Base-by-base conservation (phyloP, 1,139 yeast genomes). In the Geotrichum candidum region DNA sequence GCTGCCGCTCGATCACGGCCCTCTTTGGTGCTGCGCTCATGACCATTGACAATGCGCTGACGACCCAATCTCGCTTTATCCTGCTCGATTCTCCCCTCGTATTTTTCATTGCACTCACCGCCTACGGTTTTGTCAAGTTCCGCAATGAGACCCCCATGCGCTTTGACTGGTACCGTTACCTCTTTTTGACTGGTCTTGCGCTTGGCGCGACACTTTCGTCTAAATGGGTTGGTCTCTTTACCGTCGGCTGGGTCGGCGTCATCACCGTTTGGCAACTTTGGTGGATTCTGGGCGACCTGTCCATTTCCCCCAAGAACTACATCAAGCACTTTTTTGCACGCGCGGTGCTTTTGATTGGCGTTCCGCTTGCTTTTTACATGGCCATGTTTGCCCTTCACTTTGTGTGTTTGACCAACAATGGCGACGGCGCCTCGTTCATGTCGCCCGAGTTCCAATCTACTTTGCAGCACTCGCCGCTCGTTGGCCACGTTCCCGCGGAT, bases 141-240 rank as follows among this genome's bases (percentile, higher is more conserved):
- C 96, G 92, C 77, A 80, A 86, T 68, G 88, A 87, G 73, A 80
- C 80, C 50, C 90, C 96, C n/a, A 86, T 89, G 73, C 70, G 88
- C 25, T 73, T 76, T 57, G 78, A 76, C 59, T 91, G 97, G 92
- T 88, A 78, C 76, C 84, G 84, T 70, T 80, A 87, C 62, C 78
- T 95, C 71, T 62, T 87, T 33, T 82, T 90, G 54, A 84, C 96
- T 51, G 96, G 96, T 65, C 76, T 90, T 58, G 88, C 88, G 22
- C 79, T 95, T 61, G 99, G 99, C 57, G 84, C 95, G 63, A 94
- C 98, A 1, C 80, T 88, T 41, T 84, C 92, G 53, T 86, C 96
- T 54, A 95, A 95, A 75, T 94, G 99, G 98, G 98, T 94, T 58
- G 99, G 99, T 60, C 78, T 94, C 56, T 94, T 94, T 80, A 94